A percentile compares a stretch with the other conserved stretches of the same genome.
Evolutionary conservation across 805 yeast genomes (phyloP).

Genomic region (Sugiyamaella qingdaonensis): DNA sequence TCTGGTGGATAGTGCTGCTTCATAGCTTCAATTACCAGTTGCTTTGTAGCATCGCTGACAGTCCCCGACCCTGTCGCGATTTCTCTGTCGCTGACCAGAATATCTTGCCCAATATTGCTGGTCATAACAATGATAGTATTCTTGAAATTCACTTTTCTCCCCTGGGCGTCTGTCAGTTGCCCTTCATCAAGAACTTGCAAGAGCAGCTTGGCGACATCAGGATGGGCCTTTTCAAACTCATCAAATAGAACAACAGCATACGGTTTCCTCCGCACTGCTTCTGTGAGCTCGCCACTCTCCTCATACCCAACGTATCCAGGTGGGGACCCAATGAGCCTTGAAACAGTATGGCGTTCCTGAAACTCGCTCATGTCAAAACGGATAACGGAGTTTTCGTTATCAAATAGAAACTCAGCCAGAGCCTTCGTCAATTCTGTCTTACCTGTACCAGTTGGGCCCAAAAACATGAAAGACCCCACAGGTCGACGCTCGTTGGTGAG

Average conservation of each 20-base stretch:
- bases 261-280: slow-evolving; percentile 92
- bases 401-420: slow-evolving; percentile 86
- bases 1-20: slow-evolving; percentile 84
- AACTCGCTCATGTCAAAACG: slow-evolving; percentile 98
- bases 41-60: slow-evolving; percentile 52
- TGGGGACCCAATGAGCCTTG: slow-evolving; percentile 93
- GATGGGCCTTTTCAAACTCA: slow-evolving; percentile 96
- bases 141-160: slow-evolving; percentile 88
- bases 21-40: slow-evolving; percentile 62
- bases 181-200: slow-evolving; percentile 96
- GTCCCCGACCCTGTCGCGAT: slow-evolving; percentile 48
- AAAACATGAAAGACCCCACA: slow-evolving; percentile 91
- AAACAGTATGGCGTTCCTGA: slow-evolving; percentile 88
- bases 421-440: slow-evolving; percentile 94
- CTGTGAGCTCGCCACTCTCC: slow-evolving; percentile 89
- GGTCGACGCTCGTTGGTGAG: slow-evolving; percentile 92
- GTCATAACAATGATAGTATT: slow-evolving; percentile 96
- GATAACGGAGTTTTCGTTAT: slow-evolving; percentile 79
- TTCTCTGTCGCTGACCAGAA: slow-evolving; percentile 60
- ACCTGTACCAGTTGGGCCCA: slow-evolving; percentile 99
- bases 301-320: slow-evolving; percentile 98
- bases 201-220: slow-evolving; percentile 85
- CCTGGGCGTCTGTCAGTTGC: slow-evolving; percentile 88
- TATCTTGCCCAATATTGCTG: slow-evolving; percentile 92
- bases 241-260: slow-evolving; percentile 90